Base-by-base conservation (phyloP, 768 basidiomycete species). In the Mycena capillaripes region DNA sequence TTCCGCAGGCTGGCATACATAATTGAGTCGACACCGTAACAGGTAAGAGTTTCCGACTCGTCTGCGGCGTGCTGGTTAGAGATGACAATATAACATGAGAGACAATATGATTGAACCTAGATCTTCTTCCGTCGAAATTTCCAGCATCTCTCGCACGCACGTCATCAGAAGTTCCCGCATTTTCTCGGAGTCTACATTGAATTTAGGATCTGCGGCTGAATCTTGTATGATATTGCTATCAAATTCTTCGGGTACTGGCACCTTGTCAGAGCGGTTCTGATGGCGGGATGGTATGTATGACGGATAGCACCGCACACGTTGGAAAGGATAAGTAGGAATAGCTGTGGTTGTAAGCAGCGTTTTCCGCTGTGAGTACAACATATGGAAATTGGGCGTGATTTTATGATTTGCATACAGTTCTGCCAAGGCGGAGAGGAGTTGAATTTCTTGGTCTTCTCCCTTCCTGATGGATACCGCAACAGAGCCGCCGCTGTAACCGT, bases 281-380 rank as follows among this genome's bases (percentile, higher is more conserved):
- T 55, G 9, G 0, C 72, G 72, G 1, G 72, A 69, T 19, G 72
- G 61, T 4, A 73, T 19, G 52, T 69, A 73, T 10, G 67, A 48
- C 1, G 72, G 68, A 50, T 73, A 73, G 10, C 72, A 34, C 8
- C 48, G 66, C 10, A 69, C 67, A 27, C 72, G 72, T 58, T 73
- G 72, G 40, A 73, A 73, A 2, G 72, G 67, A 55, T 73, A 73
- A 3, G 61, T 69, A 3, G 72, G 72, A 27, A 73, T 66, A 27
- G 6, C 11, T 3, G 61, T 64, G 55, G 62, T 64, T n/a, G 19
- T 52, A 4, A 62, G 14, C 6, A 30, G 61, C 6, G 36, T 27
- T n/a, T 30, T 61, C 1, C 50, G n/a, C 34, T 64, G 62, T 19
- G 62, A 42, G 66, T 69, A 73, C 8, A 73, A n/a, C 23, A 30